Evolutionary conservation across 192 early-diverging fungal species (phyloP).

Genomic region (Backusella tarrabulga): DNA sequence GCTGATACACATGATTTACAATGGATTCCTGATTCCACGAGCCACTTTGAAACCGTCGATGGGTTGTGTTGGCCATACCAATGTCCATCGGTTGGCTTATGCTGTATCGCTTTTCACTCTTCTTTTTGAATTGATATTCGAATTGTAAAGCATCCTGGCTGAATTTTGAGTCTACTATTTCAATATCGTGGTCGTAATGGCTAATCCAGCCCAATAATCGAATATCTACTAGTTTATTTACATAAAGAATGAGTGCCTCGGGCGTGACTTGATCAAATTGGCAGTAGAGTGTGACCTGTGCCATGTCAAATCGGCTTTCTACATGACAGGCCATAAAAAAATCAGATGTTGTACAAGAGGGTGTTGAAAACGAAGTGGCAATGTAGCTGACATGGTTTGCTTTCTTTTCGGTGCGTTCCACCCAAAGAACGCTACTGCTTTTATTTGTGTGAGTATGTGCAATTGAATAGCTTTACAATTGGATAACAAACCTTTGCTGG

Average conservation of each 20-base stretch:
- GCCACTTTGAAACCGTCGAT: neutral
- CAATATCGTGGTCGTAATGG: neutral
- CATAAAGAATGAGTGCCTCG: neutral
- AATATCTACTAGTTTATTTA: constrained; percentile 1
- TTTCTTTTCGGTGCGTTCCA: neutral
- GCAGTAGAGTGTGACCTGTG: neutral
- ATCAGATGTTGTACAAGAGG: neutral
- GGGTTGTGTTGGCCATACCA: neutral
- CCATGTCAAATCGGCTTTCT: constrained; percentile 6
- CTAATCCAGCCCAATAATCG: neutral
- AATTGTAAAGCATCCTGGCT: neutral
- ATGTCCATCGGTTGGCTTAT: neutral
- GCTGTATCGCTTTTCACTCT: neutral
- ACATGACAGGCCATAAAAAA: neutral
- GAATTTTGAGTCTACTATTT: neutral
- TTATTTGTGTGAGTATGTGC: neutral
- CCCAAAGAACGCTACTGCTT: neutral
- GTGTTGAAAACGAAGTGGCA: neutral
- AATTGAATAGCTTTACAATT: neutral
- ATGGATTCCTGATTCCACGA: neutral
- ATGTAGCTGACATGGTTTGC: neutral
- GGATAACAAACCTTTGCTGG: neutral
- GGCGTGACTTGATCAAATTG: neutral
- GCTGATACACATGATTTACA: neutral
- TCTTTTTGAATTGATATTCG: neutral